A percentile compares a stretch with the other conserved stretches of the same genome.
phyloP scores from a whole-genome alignment of 192 early-diverging fungal species.

The Podila epigama region DNA sequence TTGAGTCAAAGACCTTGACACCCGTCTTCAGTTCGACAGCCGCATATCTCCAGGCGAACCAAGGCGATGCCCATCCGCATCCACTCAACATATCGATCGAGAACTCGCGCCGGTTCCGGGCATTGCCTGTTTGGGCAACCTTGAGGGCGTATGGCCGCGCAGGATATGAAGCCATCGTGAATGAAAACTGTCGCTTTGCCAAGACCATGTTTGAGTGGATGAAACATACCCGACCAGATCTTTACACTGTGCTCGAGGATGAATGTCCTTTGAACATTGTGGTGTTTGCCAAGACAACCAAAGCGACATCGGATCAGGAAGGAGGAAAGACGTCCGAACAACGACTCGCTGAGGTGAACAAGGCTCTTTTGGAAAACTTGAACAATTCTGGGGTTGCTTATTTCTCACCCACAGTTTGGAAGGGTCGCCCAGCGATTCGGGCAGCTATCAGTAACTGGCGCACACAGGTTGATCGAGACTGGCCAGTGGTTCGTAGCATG shows the following conservation, averaged over 20 bases:
- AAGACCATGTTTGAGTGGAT: slow-evolving; percentile 57
- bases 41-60: slow-evolving; percentile 40
- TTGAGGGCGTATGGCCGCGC: slow-evolving; percentile 57
- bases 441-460: slow-evolving; percentile 61
- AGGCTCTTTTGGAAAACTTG: slow-evolving; percentile 39
- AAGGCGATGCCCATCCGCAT: slow-evolving; percentile 26
- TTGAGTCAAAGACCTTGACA: slow-evolving; percentile 37
- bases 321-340: neutral
- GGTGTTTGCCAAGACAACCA: slow-evolving; percentile 12
- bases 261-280: slow-evolving; percentile 47
- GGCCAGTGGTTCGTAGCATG: slow-evolving; percentile 16
- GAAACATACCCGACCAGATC: slow-evolving; percentile 13
- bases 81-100: slow-evolving; percentile 64
- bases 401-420: slow-evolving; percentile 60
- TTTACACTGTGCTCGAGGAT: slow-evolving; percentile 24
- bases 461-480: slow-evolving; percentile 31
- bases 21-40: slow-evolving; percentile 41
- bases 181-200: slow-evolving; percentile 57
- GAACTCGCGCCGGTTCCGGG: slow-evolving; percentile 67
- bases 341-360: slow-evolving; percentile 23
- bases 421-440: slow-evolving; percentile 52
- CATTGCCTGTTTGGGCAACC: slow-evolving; percentile 63
- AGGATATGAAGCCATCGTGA: slow-evolving; percentile 58
- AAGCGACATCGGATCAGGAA: neutral
- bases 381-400: slow-evolving; percentile 55